Conservation (phyloP, 768 basidiomycete genomes). For the Phlebiopsis flavidoalba region DNA sequence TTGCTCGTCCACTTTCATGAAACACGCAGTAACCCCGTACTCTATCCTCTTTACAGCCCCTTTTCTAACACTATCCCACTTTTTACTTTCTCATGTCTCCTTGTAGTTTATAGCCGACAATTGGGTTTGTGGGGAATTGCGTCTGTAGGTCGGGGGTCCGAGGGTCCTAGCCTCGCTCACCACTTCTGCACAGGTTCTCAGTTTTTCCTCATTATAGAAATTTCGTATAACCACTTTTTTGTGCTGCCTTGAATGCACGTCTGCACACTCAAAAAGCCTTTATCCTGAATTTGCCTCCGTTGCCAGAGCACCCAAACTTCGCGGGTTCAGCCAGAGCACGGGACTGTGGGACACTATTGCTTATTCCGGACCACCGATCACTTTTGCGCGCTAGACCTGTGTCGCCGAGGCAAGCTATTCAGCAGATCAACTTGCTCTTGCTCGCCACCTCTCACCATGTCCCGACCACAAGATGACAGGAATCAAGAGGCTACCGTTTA, state of each 20-base stretch:
- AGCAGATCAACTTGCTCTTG: not conserved
- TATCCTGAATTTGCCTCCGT: not conserved
- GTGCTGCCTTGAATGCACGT: not conserved
- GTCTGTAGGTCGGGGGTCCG: constrained; percentile 17
- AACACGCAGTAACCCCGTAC: constrained; percentile 15
- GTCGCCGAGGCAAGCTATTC: not conserved
- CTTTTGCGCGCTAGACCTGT: not conserved
- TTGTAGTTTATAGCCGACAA: constrained; percentile 31
- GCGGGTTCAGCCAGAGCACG: not conserved
- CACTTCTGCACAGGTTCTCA: not conserved
- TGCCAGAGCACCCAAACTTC: not conserved
- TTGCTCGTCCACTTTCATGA: constrained; percentile 12
- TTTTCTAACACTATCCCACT: constrained; percentile 12
- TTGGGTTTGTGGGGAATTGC: constrained; percentile 31
- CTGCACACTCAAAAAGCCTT: not conserved
- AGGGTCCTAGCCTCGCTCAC: not conserved
- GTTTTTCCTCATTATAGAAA: constrained; percentile 1
- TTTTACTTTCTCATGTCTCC: constrained; percentile 19
- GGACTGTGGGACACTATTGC: not conserved
- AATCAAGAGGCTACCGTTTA: constrained; percentile 63
- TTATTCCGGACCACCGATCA: not conserved
- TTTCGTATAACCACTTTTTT: not conserved
- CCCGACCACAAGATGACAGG: constrained; percentile 46
- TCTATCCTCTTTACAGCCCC: constrained; percentile 4
- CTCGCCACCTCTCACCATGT: constrained; percentile 24